Percentiles rank a stretch among this genome's conserved stretches.
Conservation (phyloP, 108 stramenopile genomes). For the Skeletonema tropicum region DNA sequence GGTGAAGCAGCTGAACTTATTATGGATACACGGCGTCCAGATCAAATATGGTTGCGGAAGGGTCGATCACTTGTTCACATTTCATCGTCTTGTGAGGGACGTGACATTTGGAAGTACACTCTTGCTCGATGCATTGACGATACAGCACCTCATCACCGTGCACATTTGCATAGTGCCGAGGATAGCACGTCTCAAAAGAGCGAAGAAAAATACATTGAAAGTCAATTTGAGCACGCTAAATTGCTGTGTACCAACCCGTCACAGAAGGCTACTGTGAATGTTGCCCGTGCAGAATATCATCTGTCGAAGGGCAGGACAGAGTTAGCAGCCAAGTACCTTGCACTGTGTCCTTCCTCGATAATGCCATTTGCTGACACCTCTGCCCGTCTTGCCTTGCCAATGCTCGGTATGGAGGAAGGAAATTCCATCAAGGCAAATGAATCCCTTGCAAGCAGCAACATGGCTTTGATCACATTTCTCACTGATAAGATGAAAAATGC, state of each 20-base stretch:
- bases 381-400: slow-evolving; percentile 73
- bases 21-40: slow-evolving; percentile 87
- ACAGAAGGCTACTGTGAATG: slow-evolving; percentile 86
- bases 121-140: slow-evolving; percentile 72
- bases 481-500: slow-evolving; percentile 79
- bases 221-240: slow-evolving; percentile 82
- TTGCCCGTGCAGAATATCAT: slow-evolving; percentile 82
- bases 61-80: slow-evolving; percentile 80
- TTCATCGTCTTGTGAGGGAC: slow-evolving; percentile 83
- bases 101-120: slow-evolving; percentile 88
- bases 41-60: slow-evolving; percentile 89
- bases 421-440: slow-evolving; percentile 67
- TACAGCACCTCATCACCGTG: slow-evolving; percentile 2
- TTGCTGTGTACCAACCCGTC: slow-evolving; percentile 72
- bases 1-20: slow-evolving; percentile 65
- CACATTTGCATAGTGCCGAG: not conserved
- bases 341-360: slow-evolving; percentile 74
- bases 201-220: slow-evolving; percentile 79
- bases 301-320: slow-evolving; percentile 74
- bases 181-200: slow-evolving; percentile 34
- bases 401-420: slow-evolving; percentile 66
- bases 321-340: slow-evolving; percentile 81
- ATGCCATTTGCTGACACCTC: slow-evolving; percentile 86
- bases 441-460: slow-evolving; percentile 64
- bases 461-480: slow-evolving; percentile 78